Base-by-base conservation (phyloP, 2,329 filamentous ascomycete species). In the Colletotrichum kahawae region DNA sequence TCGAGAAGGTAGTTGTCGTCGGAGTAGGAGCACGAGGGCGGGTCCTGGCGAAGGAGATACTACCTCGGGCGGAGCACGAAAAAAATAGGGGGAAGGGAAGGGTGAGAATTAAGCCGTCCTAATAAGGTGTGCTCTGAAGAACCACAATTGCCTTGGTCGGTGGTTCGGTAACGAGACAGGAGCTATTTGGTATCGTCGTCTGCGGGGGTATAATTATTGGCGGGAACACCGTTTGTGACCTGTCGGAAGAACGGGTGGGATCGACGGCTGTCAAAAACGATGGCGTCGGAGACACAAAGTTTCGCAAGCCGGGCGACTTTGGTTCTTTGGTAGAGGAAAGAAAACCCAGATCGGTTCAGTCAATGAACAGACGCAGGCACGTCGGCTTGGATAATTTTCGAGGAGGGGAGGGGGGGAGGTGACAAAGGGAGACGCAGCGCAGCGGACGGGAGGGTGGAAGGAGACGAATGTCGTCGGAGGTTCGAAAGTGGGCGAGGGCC, bases 381-480 rank as follows among this genome's bases (percentile, higher is more conserved):
- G 56, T 67, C 57, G 54, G 38, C 43, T 67, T 66, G 57, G 36
- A n/a, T 56, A 43, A 63, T 56, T 36, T 62, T 70, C n/a, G n/a
- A 63, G 57, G 54, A 34, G 57, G 67, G 29, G 51, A 65, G 57
- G 51, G 57, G 57, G 57, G 67, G 34, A 75, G 67, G 64, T 57
- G 68, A 67, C 43, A 66, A 51, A 65, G 54, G 66, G 38, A 56
- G 65, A 69, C 57, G 38, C 33, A 59, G 51, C 48, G 36, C 38
- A 56, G 74, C 59, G n/a, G 59, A 67, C 51, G 66, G 48, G 29
- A 76, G 69, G 69, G 66, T 65, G 60, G 65, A 64, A 68, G 65
- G 64, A 56, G 73, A 71, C 66, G 67, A 67, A 48, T 73, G 74
- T 76, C 73, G 73, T 74, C 70, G 74, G 74, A 74, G 74, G 70